Base-by-base conservation (phyloP, 1,284 basidiomycete genomes). In the Ganoderma multipileum region DNA sequence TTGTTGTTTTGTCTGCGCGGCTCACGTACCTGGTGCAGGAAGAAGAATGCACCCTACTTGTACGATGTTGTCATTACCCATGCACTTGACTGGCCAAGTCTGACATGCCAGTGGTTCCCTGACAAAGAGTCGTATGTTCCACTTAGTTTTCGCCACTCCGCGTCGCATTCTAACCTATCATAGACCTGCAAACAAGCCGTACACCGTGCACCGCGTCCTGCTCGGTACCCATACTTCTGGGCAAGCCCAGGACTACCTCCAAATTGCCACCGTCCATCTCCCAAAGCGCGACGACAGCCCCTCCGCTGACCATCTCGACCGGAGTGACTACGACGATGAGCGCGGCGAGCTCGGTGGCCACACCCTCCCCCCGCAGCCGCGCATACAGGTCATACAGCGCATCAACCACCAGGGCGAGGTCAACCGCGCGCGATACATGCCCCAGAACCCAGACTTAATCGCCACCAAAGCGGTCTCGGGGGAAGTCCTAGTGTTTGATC, bases 41-140 rank as follows among this genome's bases (percentile, higher is more conserved):
- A 98, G 89, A 98, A 97, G 85, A 97, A 98, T 82, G 94, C 96
- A 60, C 96, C 95, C 26, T 98, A 98, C 82, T 89, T 99, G 33
- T 99, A 99, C 82, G 97, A 99, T 82, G 87, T 97, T 26, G 95
- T 99, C 73, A 94, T 99, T 76, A 99, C 97, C 0, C 97, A 99
- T 79, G 97, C 98, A 33, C 87, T 99, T 65, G 96, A 98, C 80
- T 99, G 98, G 98, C 98, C 98, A 20, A 96, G 93, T 76, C 81
- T 99, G 76, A 99, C 98, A 2, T 97, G 95, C 80, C 98, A 99
- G 83, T 99, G 98, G 98, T 95, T 99, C 79, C 98, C 98, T 0
- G 97, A 99, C 85, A 93, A 92, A 81, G 96, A 98, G 82, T 88
- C 89, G 95, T 96, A 76, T 76, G 93, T 84, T 39, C 36, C 26